These are phyloP conservation scores for Larix kaempferi DNA, from an alignment of 75 land plant genomes.

Conservation along the genomic window DNA sequence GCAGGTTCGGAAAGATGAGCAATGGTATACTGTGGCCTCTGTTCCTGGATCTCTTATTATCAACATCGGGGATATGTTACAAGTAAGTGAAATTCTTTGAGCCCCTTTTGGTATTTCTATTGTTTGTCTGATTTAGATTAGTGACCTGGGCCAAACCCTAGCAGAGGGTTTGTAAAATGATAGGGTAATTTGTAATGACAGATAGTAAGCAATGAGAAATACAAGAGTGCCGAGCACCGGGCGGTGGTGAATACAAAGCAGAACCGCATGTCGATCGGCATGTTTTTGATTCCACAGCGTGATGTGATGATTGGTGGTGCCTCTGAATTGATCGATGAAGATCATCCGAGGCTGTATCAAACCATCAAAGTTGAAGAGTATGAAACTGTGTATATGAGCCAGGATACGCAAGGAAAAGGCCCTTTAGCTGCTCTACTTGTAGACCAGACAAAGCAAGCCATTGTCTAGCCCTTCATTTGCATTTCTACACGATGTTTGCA, in stretches of 20 bases:
- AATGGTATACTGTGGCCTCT: conserved; percentile 31
- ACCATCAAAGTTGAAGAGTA: conserved; percentile 15
- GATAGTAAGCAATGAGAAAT: conserved; percentile 43
- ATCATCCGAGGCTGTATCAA: conserved; percentile 16
- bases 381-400: not conserved
- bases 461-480: no score
- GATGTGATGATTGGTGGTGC: conserved; percentile 31
- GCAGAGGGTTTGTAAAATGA: no score
- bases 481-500: no score
- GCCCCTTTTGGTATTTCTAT: not conserved
- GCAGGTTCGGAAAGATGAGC: conserved; percentile 29
- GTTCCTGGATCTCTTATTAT: conserved; percentile 18
- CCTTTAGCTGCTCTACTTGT: not conserved
- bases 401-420: not conserved
- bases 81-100: conserved; percentile 11
- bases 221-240: conserved; percentile 40
- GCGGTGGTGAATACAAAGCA: conserved; percentile 30
- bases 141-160: no score
- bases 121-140: no score
- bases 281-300: conserved; percentile 25
- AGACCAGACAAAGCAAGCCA: not conserved
- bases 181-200: not conserved
- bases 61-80: conserved; percentile 30
- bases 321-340: conserved; percentile 26
- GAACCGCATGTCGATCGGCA: conserved; percentile 27